phyloP scores from a whole-genome alignment of 1,284 basidiomycete genomes.

The Omphalotus olearius region DNA sequence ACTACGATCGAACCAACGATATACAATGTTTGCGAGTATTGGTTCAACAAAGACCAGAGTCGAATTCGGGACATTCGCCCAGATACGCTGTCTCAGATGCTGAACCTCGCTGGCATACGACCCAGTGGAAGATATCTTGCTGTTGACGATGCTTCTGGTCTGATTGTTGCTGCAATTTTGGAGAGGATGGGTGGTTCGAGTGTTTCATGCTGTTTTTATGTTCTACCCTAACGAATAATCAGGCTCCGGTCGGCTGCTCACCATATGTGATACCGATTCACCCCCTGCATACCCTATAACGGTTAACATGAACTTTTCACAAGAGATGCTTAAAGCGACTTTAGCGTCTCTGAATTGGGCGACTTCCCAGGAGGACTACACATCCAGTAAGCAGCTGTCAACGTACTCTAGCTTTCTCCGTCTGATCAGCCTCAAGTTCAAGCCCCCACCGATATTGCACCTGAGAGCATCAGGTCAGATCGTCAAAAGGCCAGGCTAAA shows the following conservation, averaged over 20 bases:
- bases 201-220: background rate
- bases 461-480: conserved; percentile 57
- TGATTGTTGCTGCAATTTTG: conserved; percentile 83
- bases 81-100: conserved; percentile 86
- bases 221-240: conserved; percentile 10
- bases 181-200: conserved; percentile 79
- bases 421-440: conserved; percentile 36
- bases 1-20: conserved; percentile 86
- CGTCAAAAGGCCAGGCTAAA: conserved; percentile 65
- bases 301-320: conserved; percentile 82
- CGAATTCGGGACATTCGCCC: conserved; percentile 83
- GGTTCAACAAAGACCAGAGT: conserved; percentile 78
- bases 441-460: conserved; percentile 51
- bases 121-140: conserved; percentile 87
- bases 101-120: conserved; percentile 80
- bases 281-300: conserved; percentile 91
- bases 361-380: conserved; percentile 77
- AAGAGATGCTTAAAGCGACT: conserved; percentile 49
- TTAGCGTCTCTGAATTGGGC: conserved; percentile 87
- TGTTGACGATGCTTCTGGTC: conserved; percentile 89
- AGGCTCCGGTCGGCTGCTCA: conserved; percentile 80
- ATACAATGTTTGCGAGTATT: conserved; percentile 87
- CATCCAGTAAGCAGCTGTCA: conserved; percentile 43
- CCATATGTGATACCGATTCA: conserved; percentile 88
- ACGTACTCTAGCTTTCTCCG: conserved; percentile 6